Conservation (phyloP, 176 grass and related monocot species). For the Metroxylon sagu region DNA sequence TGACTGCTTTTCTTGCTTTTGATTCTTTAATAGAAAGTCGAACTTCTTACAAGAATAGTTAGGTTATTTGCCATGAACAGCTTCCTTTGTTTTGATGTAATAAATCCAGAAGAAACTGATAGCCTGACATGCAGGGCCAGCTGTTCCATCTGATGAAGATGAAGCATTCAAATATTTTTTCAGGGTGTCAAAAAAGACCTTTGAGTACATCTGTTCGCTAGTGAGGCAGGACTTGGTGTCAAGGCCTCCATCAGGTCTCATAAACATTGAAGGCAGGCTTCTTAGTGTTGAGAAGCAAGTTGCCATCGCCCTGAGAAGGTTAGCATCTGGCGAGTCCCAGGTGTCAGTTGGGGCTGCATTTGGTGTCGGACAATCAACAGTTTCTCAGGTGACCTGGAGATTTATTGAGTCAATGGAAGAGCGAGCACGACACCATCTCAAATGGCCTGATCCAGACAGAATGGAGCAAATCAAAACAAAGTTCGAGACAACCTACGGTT, state of each 20-base stretch:
- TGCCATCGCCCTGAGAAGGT: conserved; percentile 85
- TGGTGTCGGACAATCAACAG: conserved; percentile 89
- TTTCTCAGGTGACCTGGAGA: conserved; percentile 95
- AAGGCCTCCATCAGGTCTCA: conserved; percentile 84
- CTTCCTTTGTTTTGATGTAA: background rate
- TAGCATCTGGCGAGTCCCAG: conserved; percentile 89
- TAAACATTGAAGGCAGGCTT: conserved; percentile 94
- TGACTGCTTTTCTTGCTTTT: too few species aligned
- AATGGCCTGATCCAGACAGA: conserved; percentile 54
- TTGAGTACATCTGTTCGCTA: conserved; percentile 94
- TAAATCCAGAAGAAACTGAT: background rate
- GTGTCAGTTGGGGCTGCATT: conserved; percentile 88
- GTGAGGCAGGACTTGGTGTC: conserved; percentile 92
- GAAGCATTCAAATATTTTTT: conserved; percentile 97
- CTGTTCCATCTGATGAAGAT: conserved; percentile 62
- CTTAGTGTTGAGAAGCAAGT: conserved; percentile 99
- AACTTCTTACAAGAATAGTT: too few species aligned
- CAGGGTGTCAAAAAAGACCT: conserved; percentile 79
- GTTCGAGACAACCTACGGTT: conserved; percentile 41
- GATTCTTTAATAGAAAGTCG: too few species aligned
- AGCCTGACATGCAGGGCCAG: conserved; percentile 28
- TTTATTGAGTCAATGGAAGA: conserved; percentile 98
- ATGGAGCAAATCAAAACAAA: conserved; percentile 60
- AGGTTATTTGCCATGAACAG: conserved; percentile 1
- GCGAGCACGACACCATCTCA: conserved; percentile 63